phyloP scores from a whole-genome alignment of 805 yeast genomes.

The Candida hungchunana region DNA sequence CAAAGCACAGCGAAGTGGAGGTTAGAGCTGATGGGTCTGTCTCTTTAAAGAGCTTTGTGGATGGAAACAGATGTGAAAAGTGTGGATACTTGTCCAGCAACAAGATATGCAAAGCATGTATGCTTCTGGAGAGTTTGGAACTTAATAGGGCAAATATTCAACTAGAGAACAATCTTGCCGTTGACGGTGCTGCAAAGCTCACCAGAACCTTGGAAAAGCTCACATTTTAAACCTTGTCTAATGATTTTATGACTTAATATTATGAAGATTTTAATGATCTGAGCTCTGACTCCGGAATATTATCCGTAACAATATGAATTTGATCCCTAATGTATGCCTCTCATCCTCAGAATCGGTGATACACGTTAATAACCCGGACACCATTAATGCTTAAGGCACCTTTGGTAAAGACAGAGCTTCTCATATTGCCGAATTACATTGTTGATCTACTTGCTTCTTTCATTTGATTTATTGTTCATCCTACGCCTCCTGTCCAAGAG shows the following conservation, averaged over 20 bases:
- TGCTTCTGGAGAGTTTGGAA: constrained; percentile 79
- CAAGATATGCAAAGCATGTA: constrained; percentile 88
- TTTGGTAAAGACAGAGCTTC: too few species aligned
- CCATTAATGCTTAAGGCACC: too few species aligned
- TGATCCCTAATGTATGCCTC: too few species aligned
- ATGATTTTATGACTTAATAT: not conserved
- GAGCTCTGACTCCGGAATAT: too few species aligned
- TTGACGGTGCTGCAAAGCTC: constrained; percentile 61
- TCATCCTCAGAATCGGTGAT: too few species aligned
- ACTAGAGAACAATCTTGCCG: constrained; percentile 47
- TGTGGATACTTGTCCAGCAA: constrained; percentile 94
- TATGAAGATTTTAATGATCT: too few species aligned
- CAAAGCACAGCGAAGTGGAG: constrained; percentile 31
- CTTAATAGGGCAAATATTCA: constrained; percentile 61
- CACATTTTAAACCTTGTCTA: constrained; percentile 48
- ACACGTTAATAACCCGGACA: too few species aligned
- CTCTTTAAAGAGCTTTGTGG: constrained; percentile 40
- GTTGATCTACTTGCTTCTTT: too few species aligned
- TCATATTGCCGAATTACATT: too few species aligned
- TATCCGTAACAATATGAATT: too few species aligned
- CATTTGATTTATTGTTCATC: too few species aligned
- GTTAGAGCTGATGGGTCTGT: constrained; percentile 62
- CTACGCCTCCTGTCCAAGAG: too few species aligned
- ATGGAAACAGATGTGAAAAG: constrained; percentile 75
- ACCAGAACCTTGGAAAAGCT: constrained; percentile 60